phyloP scores from a whole-genome alignment of 805 yeast genomes.

The Zygoascus flipseniorum region DNA sequence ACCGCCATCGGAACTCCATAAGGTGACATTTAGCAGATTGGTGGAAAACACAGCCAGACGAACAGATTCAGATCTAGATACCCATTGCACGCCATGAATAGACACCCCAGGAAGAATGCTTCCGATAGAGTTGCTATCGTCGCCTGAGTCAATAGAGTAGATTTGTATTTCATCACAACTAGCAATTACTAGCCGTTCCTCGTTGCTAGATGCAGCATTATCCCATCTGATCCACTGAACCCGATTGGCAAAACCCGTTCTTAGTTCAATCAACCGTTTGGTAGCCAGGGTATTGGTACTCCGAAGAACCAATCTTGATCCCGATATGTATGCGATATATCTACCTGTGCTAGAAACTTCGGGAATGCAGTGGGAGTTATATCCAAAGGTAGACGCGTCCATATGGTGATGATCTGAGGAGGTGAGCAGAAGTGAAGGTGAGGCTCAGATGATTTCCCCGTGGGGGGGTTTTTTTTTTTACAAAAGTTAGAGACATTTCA shows the following conservation, averaged over 20 bases:
- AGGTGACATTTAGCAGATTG: slow-evolving; percentile 3
- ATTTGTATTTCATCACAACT: slow-evolving; percentile 8
- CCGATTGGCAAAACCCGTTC: slow-evolving; percentile 8
- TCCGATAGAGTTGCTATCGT: slow-evolving; percentile 2
- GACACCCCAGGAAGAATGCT: slow-evolving; percentile 9
- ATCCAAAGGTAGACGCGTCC: slow-evolving; percentile 1
- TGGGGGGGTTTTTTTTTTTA: too few species aligned
- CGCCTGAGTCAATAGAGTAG: slow-evolving; percentile 7
- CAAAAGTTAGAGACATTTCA: background rate
- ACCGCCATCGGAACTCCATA: slow-evolving; percentile 17
- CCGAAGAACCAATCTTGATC: slow-evolving; percentile 14
- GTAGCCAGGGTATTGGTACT: slow-evolving; percentile 10
- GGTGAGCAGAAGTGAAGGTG: background rate
- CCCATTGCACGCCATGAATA: slow-evolving; percentile 12
- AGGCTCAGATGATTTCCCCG: background rate
- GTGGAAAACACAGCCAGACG: slow-evolving; percentile 10
- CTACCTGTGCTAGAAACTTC: slow-evolving; percentile 11
- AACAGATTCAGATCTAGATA: slow-evolving; percentile 11
- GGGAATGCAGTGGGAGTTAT: slow-evolving; percentile 8
- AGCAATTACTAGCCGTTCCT: slow-evolving; percentile 16
- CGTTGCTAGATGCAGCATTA: slow-evolving; percentile 1
- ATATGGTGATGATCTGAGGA: background rate
- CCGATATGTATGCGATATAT: slow-evolving; percentile 16
- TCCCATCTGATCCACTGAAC: slow-evolving; percentile 14
- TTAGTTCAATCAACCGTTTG: slow-evolving; percentile 9